Percentiles rank a stretch among this genome's conserved stretches.
Evolutionary conservation across 2,329 filamentous ascomycete genomes (phyloP).

Genomic region (Cryphonectria parasitica): DNA sequence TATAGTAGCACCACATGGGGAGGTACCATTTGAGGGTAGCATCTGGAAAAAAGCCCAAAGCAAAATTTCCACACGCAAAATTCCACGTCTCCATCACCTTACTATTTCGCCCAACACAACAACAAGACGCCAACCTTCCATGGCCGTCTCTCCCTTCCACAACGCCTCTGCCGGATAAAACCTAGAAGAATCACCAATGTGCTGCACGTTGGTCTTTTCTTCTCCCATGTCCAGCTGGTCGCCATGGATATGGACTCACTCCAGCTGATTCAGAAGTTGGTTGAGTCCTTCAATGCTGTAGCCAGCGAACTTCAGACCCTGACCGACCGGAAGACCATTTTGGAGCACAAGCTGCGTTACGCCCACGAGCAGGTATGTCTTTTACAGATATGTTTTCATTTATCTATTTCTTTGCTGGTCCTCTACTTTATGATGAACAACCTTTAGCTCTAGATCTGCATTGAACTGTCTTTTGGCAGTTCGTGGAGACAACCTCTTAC

Average conservation of each 20-base stretch:
- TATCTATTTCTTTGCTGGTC: background rate
- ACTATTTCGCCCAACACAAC: background rate
- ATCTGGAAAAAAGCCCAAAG: background rate
- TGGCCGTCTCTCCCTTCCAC: background rate
- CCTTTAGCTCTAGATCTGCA: constrained; percentile 36
- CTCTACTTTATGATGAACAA: constrained; percentile 45
- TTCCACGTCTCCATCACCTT: background rate
- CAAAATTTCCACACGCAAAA: background rate
- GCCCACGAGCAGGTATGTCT: constrained; percentile 68
- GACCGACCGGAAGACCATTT: constrained; percentile 65
- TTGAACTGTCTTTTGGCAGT: constrained; percentile 18
- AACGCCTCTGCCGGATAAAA: background rate
- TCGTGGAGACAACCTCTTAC: constrained; percentile 30
- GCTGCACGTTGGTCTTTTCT: background rate
- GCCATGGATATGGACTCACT: constrained; percentile 44
- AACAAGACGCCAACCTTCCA: background rate
- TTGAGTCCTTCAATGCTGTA: constrained; percentile 67
- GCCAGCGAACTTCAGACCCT: constrained; percentile 68
- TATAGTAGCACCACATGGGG: background rate
- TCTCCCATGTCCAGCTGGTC: constrained; percentile 15
- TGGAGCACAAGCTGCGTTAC: constrained; percentile 69
- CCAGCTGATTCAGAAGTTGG: constrained; percentile 58
- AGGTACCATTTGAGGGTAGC: background rate
- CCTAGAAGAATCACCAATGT: constrained; percentile 24
- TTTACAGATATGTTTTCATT: background rate